phyloP scores from a whole-genome alignment of 352 stramenopile genomes.

The Pythium dissotocum region DNA sequence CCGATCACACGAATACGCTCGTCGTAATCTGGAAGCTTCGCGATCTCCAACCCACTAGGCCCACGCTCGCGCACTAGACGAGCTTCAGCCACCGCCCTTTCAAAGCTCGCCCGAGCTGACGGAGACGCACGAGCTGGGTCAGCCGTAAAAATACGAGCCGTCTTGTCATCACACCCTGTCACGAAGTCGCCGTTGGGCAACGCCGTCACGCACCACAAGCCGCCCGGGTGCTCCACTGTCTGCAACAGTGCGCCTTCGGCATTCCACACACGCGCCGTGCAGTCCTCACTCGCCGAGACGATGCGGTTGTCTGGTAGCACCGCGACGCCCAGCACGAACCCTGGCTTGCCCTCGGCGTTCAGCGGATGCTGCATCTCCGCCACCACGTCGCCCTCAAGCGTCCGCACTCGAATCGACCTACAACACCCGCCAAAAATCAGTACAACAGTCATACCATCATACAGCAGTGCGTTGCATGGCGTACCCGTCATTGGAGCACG shows the following conservation, averaged over 20 bases:
- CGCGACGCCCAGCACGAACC: constrained; percentile 73
- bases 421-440: neutral
- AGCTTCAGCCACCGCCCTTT: constrained; percentile 65
- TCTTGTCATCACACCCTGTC: constrained; percentile 94
- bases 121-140: constrained; percentile 69
- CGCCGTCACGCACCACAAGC: constrained; percentile 82
- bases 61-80: constrained; percentile 64
- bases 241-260: constrained; percentile 57
- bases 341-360: constrained; percentile 81
- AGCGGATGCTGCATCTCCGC: constrained; percentile 73
- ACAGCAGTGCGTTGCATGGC: neutral
- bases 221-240: constrained; percentile 81
- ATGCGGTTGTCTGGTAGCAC: constrained; percentile 59
- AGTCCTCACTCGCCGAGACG: constrained; percentile 84
- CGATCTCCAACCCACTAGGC: constrained; percentile 92
- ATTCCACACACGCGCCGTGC: constrained; percentile 75
- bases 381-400: constrained; percentile 59
- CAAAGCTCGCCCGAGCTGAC: constrained; percentile 57
- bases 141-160: constrained; percentile 90
- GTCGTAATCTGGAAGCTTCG: constrained; percentile 93
- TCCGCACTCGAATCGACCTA: constrained; percentile 66
- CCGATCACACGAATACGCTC: constrained; percentile 69
- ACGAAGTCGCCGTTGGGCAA: constrained; percentile 89
- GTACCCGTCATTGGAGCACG: constrained; percentile 83
- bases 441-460: neutral